Percentiles rank a stretch among this genome's conserved stretches.
Evolutionary conservation across 1,139 yeast genomes (phyloP).

Genomic region (Candida albicans): DNA sequence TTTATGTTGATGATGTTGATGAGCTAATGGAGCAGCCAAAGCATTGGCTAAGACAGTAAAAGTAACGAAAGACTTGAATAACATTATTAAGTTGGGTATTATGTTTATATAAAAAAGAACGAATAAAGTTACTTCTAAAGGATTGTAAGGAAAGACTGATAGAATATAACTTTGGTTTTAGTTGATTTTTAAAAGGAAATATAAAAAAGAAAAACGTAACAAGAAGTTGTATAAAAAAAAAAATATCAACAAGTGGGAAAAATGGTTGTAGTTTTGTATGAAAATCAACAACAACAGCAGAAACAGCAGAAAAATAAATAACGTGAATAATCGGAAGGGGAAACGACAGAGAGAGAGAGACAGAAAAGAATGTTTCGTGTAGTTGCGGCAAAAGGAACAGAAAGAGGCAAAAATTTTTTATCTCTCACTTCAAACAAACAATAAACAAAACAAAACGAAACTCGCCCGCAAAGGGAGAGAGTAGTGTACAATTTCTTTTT

Average conservation of each 20-base stretch:
- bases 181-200: conserved; percentile 1
- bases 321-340: neutral
- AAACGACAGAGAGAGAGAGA: too few relatives aligned
- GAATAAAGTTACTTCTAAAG: conserved; percentile 8
- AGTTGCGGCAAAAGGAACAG: neutral
- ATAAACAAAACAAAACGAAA: neutral
- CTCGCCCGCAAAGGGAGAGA: too few relatives aligned
- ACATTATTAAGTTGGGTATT: conserved; percentile 30
- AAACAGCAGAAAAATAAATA: neutral
- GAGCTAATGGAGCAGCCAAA: conserved; percentile 32
- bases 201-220: conserved; percentile 4
- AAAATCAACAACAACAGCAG: neutral
- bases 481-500: too few relatives aligned
- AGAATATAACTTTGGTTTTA: conserved; percentile 8
- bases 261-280: conserved; percentile 3
- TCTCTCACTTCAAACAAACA: neutral
- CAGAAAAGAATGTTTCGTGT: neutral
- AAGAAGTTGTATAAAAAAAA: conserved; percentile 2
- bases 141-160: conserved; percentile 13
- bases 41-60: conserved; percentile 33
- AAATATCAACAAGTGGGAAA: neutral
- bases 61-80: conserved; percentile 45
- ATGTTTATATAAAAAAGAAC: conserved; percentile 3
- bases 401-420: neutral
- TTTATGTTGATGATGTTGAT: conserved; percentile 42